phyloP scores from a whole-genome alignment of 1,284 basidiomycete genomes.

The Apiotrichum domesticum region DNA sequence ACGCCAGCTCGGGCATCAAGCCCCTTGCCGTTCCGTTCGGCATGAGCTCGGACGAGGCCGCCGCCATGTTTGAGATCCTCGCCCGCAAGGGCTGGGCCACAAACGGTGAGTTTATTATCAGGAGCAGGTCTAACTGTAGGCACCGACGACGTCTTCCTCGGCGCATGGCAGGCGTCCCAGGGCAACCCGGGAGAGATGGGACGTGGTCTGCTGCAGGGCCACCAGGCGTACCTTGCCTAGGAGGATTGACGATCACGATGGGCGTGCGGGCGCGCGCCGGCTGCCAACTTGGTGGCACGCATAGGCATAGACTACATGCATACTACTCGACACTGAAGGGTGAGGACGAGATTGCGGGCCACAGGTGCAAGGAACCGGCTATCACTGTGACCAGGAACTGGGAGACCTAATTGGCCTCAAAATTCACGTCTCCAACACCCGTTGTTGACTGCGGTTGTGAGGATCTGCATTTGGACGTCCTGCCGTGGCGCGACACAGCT shows the following conservation, averaged over 20 bases:
- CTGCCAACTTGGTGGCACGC: neutral
- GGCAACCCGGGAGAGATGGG: slow-evolving; percentile 40
- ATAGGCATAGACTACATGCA: slow-evolving; percentile 5
- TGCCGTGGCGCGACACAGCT: too few relatives aligned
- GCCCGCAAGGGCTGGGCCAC: slow-evolving; percentile 37
- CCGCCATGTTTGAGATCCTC: slow-evolving; percentile 43
- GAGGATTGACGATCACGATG: neutral
- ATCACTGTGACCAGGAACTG: too few relatives aligned
- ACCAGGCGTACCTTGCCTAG: slow-evolving; percentile 5
- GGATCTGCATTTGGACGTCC: too few relatives aligned
- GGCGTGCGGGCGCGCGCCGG: too few relatives aligned
- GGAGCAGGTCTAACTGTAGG: slow-evolving; percentile 19
- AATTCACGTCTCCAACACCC: too few relatives aligned
- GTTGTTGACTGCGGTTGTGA: too few relatives aligned
- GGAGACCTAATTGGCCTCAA: too few relatives aligned
- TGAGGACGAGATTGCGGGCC: neutral
- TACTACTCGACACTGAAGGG: slow-evolving; percentile 1
- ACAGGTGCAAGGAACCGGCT: too few relatives aligned
- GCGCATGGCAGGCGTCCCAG: slow-evolving; percentile 29
- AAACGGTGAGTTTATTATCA: slow-evolving; percentile 11
- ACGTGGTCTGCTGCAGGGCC: slow-evolving; percentile 11
- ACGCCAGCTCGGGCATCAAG: slow-evolving; percentile 31
- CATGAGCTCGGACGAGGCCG: slow-evolving; percentile 41
- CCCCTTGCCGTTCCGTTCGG: slow-evolving; percentile 36
- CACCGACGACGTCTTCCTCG: slow-evolving; percentile 43